These are phyloP conservation scores for Colletotrichum camelliae DNA, from an alignment of 2,329 filamentous ascomycete species.

Conservation along the genomic window DNA sequence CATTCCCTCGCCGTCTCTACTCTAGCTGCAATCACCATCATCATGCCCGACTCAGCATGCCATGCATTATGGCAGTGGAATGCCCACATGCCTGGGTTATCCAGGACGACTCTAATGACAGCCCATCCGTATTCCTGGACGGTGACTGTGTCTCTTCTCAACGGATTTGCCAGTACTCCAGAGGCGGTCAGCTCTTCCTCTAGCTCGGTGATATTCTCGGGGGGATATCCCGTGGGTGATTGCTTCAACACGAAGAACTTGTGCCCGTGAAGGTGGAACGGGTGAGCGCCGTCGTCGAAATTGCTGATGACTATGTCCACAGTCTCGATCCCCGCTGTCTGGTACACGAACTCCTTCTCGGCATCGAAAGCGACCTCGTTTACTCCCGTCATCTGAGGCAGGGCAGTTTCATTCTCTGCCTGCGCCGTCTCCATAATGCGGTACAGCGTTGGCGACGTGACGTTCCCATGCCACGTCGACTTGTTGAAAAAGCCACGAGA, in stretches of 20 bases:
- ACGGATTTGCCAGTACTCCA: slow-evolving; percentile 31
- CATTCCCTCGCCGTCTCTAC: slow-evolving; percentile 31
- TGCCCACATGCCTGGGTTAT: slow-evolving; percentile 64
- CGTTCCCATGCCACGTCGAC: slow-evolving; percentile 50
- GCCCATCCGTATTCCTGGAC: slow-evolving; percentile 61
- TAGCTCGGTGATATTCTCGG: slow-evolving; percentile 25
- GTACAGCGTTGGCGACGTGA: slow-evolving; percentile 39
- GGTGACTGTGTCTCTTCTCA: slow-evolving; percentile 50
- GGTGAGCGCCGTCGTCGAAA: slow-evolving; percentile 38
- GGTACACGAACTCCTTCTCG: slow-evolving; percentile 22
- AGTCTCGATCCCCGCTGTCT: neutral
- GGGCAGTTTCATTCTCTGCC: neutral
- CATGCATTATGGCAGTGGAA: slow-evolving; percentile 65
- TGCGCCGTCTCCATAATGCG: slow-evolving; percentile 34
- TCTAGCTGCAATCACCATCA: slow-evolving; percentile 60
- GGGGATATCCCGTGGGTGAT: slow-evolving; percentile 39
- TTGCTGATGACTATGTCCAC: slow-evolving; percentile 37
- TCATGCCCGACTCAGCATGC: slow-evolving; percentile 63
- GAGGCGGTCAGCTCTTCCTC: slow-evolving; percentile 24
- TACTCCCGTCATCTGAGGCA: slow-evolving; percentile 25
- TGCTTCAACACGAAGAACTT: slow-evolving; percentile 54
- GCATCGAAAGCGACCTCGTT: slow-evolving; percentile 34
- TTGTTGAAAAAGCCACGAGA: slow-evolving; percentile 61
- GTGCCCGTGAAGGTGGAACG: slow-evolving; percentile 65
- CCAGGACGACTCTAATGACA: slow-evolving; percentile 57